Evolutionary conservation across 148 eudicot genomes (phyloP), one percentile per base, ranked within the genome.

Genomic region (Amaranthus cruentus): DNA sequence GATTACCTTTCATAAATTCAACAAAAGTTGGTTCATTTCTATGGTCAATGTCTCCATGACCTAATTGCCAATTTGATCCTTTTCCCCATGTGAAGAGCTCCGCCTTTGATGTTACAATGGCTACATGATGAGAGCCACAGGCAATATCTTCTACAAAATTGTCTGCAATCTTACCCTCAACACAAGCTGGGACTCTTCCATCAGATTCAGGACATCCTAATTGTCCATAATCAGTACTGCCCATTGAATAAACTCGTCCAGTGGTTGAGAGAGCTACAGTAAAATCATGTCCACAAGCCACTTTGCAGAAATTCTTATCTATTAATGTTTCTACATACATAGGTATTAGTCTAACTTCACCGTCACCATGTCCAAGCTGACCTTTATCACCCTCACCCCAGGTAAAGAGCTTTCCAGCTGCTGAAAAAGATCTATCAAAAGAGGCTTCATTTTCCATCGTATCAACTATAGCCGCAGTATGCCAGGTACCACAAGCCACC

Each of bases 81-180:
- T 85, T 94, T 47, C 98, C 98, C 98, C 98, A 94, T 10, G 98
- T 94, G 77, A 84, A 94, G 50, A 94, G 85, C 69, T 91, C 96
- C 2, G 76, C 78, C 75, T 83, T 94, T 13, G 97, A 84, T 42
- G 97, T 94, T 83, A 94, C 77, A 75, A 85, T 91, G 4, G 89
- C 97, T 70, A 90, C 87, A 82, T 94, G 98, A 77, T 87, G 82
- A 73, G 93, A 87, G 59, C 98, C 98, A 76, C 96, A 91, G 7
- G 97, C 87, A 66, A 91, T 85, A 72, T 94, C 93, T 79, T 89
- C 91, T 6, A 94, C 79, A 53, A 75, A 85, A 66, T 75, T 53
- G 55, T 81, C 73, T 3, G 85, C 82, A 72, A 91, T 80, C 62
- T 81, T 78, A 74, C 87, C 93, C 80, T 85, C 81, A 38, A 91